Evolutionary conservation across 2,329 filamentous ascomycete genomes (phyloP).

Genomic region (Fusarium agapanthi): DNA sequence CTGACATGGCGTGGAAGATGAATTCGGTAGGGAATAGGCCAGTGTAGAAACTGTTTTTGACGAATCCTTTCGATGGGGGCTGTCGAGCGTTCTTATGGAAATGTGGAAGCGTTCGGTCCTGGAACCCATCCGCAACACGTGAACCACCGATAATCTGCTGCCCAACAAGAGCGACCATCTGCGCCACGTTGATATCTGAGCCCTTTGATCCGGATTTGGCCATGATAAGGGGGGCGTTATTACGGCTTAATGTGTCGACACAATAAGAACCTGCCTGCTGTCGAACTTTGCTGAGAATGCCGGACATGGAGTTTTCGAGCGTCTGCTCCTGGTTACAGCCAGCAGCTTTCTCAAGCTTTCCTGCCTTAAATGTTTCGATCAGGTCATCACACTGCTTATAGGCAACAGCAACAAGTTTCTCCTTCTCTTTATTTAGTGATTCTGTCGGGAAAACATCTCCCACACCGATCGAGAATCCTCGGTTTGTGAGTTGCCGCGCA

Average conservation of each 20-base stretch:
- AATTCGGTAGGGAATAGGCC: slow-evolving; percentile 92
- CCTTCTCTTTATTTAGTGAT: slow-evolving; percentile 75
- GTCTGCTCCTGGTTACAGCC: slow-evolving; percentile 93
- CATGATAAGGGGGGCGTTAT: slow-evolving; percentile 96
- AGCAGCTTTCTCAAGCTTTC: slow-evolving; percentile 83
- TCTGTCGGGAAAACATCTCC: slow-evolving; percentile 90
- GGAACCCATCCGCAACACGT: slow-evolving; percentile 95
- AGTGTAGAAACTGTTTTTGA: slow-evolving; percentile 96
- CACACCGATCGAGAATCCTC: slow-evolving; percentile 95
- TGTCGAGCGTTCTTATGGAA: slow-evolving; percentile 93
- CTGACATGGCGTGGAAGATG: slow-evolving; percentile 97
- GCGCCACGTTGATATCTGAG: slow-evolving; percentile 96
- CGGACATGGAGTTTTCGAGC: slow-evolving; percentile 88
- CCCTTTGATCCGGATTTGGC: slow-evolving; percentile 97
- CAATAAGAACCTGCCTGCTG: slow-evolving; percentile 90
- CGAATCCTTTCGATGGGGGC: slow-evolving; percentile 96
- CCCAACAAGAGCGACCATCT: slow-evolving; percentile 97
- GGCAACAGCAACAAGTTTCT: slow-evolving; percentile 77
- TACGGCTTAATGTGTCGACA: slow-evolving; percentile 86
- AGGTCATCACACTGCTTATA: slow-evolving; percentile 85
- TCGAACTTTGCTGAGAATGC: slow-evolving; percentile 90
- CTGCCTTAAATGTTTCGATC: slow-evolving; percentile 81
- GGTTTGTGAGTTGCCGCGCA: slow-evolving; percentile 85
- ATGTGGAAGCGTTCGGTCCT: slow-evolving; percentile 92
- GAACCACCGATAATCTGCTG: slow-evolving; percentile 97